phyloP scores from a whole-genome alignment of 2,329 filamentous ascomycete genomes.

The Fusarium burgessii region DNA sequence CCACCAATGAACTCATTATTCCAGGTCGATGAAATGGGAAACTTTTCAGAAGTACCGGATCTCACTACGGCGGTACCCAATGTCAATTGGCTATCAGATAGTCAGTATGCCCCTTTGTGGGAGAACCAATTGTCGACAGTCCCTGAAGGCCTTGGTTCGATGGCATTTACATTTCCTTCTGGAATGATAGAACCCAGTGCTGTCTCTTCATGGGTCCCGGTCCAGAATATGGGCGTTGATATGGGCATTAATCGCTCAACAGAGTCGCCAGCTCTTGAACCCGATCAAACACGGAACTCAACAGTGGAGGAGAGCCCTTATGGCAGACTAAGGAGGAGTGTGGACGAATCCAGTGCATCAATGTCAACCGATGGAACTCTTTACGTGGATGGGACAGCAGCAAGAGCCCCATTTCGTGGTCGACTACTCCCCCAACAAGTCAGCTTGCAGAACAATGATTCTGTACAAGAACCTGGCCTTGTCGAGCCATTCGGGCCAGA shows the following conservation, averaged over 20 bases:
- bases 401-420: slow-evolving; percentile 26
- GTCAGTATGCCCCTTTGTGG: slow-evolving; percentile 13
- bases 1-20: slow-evolving; percentile 1
- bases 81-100: slow-evolving; percentile 20
- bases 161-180: slow-evolving; percentile 9
- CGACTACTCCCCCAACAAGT: neutral
- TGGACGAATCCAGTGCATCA: slow-evolving; percentile 3
- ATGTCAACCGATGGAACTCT: slow-evolving; percentile 15
- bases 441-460: neutral
- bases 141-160: slow-evolving; percentile 9
- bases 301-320: neutral
- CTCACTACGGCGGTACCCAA: neutral
- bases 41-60: neutral
- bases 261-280: neutral
- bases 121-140: slow-evolving; percentile 5
- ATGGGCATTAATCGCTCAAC: neutral
- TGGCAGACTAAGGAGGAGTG: neutral
- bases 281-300: neutral
- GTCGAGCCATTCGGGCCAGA: neutral
- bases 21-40: slow-evolving; percentile 8
- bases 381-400: slow-evolving; percentile 20
- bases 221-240: neutral
- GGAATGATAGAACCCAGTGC: neutral
- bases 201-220: neutral
- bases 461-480: neutral